phyloP scores from a whole-genome alignment of 371 early-diverging fungal species.

The Gilbertella persicaria region DNA sequence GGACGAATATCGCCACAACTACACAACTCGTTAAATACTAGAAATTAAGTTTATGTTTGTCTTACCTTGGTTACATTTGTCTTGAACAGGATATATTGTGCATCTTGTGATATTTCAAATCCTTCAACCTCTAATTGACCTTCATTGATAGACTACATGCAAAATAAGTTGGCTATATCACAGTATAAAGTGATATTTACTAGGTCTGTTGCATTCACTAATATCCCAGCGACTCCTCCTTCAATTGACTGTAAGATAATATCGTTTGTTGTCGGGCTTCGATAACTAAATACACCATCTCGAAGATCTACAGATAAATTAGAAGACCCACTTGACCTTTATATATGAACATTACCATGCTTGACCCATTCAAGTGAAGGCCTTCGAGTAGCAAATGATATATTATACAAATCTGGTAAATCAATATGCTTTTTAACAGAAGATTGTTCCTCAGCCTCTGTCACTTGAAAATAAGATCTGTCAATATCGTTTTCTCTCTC shows the following conservation, averaged over 20 bases:
- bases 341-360: constrained; percentile 31
- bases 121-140: constrained; percentile 35
- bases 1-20: constrained; percentile 87
- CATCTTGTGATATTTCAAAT: constrained; percentile 74
- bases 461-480: not conserved
- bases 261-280: constrained; percentile 38
- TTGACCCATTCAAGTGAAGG: constrained; percentile 53
- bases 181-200: constrained; percentile 8
- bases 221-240: constrained; percentile 22
- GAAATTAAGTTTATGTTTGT: not conserved
- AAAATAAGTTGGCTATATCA: not conserved
- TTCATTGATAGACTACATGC: not conserved
- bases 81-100: constrained; percentile 73
- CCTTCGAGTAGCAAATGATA: constrained; percentile 44
- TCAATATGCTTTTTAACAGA: constrained; percentile 30
- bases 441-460: constrained; percentile 1
- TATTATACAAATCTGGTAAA: constrained; percentile 57
- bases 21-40: not conserved
- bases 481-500: not conserved
- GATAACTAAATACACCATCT: constrained; percentile 55
- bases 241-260: constrained; percentile 48
- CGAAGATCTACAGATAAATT: constrained; percentile 29
- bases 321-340: not conserved
- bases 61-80: constrained; percentile 59
- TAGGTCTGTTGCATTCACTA: constrained; percentile 34